Conservation (phyloP, 768 basidiomycete species). For the Scleroderma citrinum region DNA sequence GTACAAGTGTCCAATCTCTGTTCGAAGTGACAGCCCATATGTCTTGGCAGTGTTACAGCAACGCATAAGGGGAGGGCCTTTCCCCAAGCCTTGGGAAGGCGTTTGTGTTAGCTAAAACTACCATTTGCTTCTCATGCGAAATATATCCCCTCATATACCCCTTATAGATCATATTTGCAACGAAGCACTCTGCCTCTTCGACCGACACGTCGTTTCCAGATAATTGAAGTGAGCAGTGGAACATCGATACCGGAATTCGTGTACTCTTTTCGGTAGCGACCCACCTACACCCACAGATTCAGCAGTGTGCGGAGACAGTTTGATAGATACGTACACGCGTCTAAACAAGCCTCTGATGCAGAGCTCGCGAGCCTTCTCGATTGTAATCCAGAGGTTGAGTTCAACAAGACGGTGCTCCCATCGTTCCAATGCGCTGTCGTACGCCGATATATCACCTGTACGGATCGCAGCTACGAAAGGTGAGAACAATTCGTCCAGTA, state of each 20-base stretch:
- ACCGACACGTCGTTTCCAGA: conserved; percentile 63
- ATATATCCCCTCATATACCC: conserved; percentile 94
- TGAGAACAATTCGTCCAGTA: conserved; percentile 62
- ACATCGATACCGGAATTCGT: conserved; percentile 75
- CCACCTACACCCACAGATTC: conserved; percentile 51
- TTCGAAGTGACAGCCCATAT: no score
- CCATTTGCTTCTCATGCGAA: conserved; percentile 91
- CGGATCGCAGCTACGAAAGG: conserved; percentile 82
- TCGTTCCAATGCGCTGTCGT: conserved; percentile 69
- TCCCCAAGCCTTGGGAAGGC: conserved; percentile 77
- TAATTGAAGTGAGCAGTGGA: conserved; percentile 68
- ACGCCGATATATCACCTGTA: conserved; percentile 69
- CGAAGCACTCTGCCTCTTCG: conserved; percentile 89
- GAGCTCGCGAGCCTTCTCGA: conserved; percentile 85
- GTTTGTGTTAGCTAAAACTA: conserved; percentile 76
- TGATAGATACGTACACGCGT: conserved; percentile 51
- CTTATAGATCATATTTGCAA: conserved; percentile 94
- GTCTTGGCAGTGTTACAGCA: conserved; percentile 13
- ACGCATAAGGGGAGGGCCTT: conserved; percentile 44
- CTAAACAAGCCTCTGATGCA: conserved; percentile 81
- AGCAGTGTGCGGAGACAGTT: not conserved
- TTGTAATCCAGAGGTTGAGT: conserved; percentile 77
- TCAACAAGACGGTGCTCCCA: conserved; percentile 75
- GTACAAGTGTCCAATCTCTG: conserved; percentile 1
- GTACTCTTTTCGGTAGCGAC: conserved; percentile 65